Conservation (phyloP, 2,329 filamentous ascomycete genomes). For the Cercospora citrullina region DNA sequence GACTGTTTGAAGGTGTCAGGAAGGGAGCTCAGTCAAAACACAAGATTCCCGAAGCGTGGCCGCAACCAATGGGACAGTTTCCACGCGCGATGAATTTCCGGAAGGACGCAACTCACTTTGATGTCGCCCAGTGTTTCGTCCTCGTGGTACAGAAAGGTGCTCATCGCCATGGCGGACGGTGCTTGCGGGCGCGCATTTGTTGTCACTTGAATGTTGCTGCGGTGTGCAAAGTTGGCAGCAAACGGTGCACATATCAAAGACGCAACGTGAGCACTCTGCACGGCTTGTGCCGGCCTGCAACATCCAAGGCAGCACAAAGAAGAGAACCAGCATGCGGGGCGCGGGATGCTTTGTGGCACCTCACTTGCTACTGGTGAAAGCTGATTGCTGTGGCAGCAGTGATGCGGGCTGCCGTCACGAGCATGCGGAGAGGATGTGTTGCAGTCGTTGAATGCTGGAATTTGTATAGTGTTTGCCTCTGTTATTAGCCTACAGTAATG, state of each 20-base stretch:
- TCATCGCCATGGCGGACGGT: conserved; percentile 27
- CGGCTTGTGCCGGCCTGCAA: neutral
- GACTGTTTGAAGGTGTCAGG: conserved; percentile 3
- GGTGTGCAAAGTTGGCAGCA: conserved; percentile 3
- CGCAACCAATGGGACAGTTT: conserved; percentile 9
- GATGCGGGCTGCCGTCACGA: neutral
- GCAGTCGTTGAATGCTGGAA: conserved; percentile 3
- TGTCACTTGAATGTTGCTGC: neutral
- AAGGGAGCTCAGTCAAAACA: conserved; percentile 4
- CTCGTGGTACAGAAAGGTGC: conserved; percentile 30
- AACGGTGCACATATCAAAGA: neutral
- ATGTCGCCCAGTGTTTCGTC: conserved; percentile 18
- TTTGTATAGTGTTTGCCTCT: conserved; percentile 8
- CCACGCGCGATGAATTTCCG: conserved; percentile 9
- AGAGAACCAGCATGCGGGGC: conserved; percentile 4
- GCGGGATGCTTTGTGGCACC: conserved; percentile 1
- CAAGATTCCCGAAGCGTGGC: conserved; percentile 2
- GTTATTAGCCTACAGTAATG: conserved; percentile 21
- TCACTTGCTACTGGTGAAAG: neutral
- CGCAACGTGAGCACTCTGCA: neutral
- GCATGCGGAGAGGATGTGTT: neutral
- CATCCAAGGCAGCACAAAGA: conserved; percentile 8
- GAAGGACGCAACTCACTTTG: conserved; percentile 9
- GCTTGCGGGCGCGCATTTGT: neutral
- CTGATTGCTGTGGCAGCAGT: neutral